Conservation (phyloP, 2,329 filamentous ascomycete genomes). For the Apiospora koreana region DNA sequence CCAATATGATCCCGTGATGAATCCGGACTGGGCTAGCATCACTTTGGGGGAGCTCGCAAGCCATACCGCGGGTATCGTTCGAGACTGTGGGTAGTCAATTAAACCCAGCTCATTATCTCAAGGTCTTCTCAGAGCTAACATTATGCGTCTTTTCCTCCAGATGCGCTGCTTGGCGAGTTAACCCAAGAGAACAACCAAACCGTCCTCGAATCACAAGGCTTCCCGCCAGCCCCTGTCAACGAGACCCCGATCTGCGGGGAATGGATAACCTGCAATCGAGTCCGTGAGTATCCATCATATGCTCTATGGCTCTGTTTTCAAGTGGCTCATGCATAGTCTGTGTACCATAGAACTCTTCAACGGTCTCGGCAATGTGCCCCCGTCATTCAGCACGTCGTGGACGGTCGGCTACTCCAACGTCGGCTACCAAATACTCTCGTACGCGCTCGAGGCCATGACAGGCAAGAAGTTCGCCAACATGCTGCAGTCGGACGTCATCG, state of each 20-base stretch:
- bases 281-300: neutral
- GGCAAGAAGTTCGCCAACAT: constrained; percentile 10
- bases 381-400: constrained; percentile 35
- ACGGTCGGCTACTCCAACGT: constrained; percentile 27
- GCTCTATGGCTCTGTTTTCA: neutral
- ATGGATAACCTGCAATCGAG: neutral
- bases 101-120: neutral
- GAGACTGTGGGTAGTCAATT: constrained; percentile 29
- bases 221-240: neutral
- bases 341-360: neutral
- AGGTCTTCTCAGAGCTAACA: neutral
- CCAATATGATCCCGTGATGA: constrained; percentile 23
- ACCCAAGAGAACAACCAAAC: neutral
- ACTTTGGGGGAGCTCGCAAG: constrained; percentile 32
- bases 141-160: neutral
- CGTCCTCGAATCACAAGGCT: neutral
- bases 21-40: constrained; percentile 25
- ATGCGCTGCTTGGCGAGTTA: neutral
- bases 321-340: neutral
- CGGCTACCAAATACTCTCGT: constrained; percentile 24
- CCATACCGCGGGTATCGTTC: constrained; percentile 30
- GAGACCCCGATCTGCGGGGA: neutral
- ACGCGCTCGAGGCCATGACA: constrained; percentile 16
- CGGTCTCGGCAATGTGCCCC: constrained; percentile 11
- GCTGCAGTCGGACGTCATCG: constrained; percentile 20